A percentile compares a stretch with the other conserved stretches of the same genome.
Conservation (phyloP, 129 eudicot species). For the Arctium lappa region DNA sequence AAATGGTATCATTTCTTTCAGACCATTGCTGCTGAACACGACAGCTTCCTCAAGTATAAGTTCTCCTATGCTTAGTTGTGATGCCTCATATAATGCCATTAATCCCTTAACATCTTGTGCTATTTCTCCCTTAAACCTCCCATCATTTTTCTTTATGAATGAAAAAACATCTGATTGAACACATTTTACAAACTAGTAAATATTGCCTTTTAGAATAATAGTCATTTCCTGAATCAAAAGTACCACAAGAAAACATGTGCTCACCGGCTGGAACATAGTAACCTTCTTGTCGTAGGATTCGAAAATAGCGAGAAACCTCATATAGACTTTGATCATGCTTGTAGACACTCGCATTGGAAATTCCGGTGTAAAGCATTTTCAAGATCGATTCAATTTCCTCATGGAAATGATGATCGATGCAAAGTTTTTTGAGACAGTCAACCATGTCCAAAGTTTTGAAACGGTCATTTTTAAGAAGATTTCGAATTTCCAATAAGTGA, state of each 20-base stretch:
- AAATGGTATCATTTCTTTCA: constrained; percentile 9
- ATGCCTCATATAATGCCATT: constrained; percentile 54
- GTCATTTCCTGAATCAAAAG: not conserved
- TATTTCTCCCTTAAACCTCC: constrained; percentile 24
- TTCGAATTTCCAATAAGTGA: constrained; percentile 12
- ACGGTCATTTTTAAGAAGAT: constrained; percentile 12
- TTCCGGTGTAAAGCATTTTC: not conserved
- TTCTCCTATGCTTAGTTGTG: constrained; percentile 50
- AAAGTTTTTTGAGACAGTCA: constrained; percentile 44
- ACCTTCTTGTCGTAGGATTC: constrained; percentile 62
- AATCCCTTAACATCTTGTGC: constrained; percentile 41
- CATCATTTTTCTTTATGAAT: constrained; percentile 35
- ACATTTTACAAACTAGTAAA: not conserved
- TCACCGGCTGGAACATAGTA: constrained; percentile 46
- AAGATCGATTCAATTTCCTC: constrained; percentile 39
- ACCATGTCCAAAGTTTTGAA: constrained; percentile 19
- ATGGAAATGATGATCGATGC: constrained; percentile 38
- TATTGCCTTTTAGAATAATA: too few relatives aligned
- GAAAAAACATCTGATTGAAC: constrained; percentile 41
- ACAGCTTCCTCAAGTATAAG: constrained; percentile 43
- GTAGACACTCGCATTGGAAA: not conserved
- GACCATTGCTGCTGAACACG: constrained; percentile 26
- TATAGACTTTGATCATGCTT: constrained; percentile 19
- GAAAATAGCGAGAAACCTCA: constrained; percentile 42
- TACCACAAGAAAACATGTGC: not conserved